These are phyloP conservation scores for Pyrenula aspistea DNA, from an alignment of 495 filamentous ascomycete genomes.

Conservation along the genomic window DNA sequence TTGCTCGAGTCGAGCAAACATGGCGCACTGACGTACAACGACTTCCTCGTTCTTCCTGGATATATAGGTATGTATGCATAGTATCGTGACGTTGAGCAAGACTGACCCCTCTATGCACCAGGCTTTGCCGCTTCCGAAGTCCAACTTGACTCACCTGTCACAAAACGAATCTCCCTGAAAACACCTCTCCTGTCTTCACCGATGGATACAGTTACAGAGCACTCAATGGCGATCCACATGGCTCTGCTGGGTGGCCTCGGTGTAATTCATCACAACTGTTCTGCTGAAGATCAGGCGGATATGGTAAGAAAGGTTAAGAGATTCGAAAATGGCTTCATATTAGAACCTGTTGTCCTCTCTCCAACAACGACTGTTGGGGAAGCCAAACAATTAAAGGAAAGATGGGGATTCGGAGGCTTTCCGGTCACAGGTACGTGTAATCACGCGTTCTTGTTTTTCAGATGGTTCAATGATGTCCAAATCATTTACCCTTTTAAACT, in stretches of 20 bases:
- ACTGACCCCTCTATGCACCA: conserved; percentile 10
- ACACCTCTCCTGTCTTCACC: conserved; percentile 91
- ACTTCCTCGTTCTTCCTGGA: conserved; percentile 56
- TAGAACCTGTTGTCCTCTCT: conserved; percentile 87
- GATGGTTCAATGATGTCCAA: conserved; percentile 55
- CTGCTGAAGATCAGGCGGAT: conserved; percentile 85
- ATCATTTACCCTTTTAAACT: conserved; percentile 70
- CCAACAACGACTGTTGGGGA: conserved; percentile 81
- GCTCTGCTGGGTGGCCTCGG: conserved; percentile 91
- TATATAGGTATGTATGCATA: conserved; percentile 42
- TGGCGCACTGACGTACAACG: conserved; percentile 82
- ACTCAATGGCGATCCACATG: conserved; percentile 99
- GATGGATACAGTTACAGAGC: conserved; percentile 99
- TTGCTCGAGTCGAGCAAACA: conserved; percentile 77
- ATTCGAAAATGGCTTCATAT: conserved; percentile 98
- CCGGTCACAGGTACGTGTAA: conserved; percentile 84
- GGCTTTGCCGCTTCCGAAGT: conserved; percentile 88
- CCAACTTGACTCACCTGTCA: conserved; percentile 77
- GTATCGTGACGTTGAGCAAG: not conserved
- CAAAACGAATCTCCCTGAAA: conserved; percentile 87
- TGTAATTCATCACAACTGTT: conserved; percentile 99
- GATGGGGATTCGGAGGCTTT: conserved; percentile 98
- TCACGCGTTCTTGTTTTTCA: conserved; percentile 6
- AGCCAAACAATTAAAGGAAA: conserved; percentile 84
- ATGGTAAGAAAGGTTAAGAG: conserved; percentile 99